A percentile compares a stretch with the other conserved stretches of the same genome.
Conservation (phyloP, 257 asterid genomes). For the Solanum stenotomum region DNA sequence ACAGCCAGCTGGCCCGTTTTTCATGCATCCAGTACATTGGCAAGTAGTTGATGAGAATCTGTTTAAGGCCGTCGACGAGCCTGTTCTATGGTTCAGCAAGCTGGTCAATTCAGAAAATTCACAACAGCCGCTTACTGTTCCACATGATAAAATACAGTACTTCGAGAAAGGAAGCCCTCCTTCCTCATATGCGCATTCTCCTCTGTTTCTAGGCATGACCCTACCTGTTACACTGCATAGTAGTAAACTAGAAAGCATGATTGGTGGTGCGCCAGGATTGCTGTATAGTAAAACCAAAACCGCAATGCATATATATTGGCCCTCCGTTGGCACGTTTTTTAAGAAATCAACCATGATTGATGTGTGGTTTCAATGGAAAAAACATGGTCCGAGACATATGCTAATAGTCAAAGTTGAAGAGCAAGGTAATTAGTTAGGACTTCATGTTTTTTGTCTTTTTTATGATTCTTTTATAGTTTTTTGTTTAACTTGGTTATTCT, state of each 20-base stretch:
- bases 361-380: neutral
- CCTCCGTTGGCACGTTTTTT: neutral
- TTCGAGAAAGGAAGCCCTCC: neutral
- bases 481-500: neutral
- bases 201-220: neutral
- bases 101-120: accelerated
- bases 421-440: neutral
- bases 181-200: neutral
- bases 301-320: neutral
- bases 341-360: neutral
- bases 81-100: neutral
- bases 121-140: neutral
- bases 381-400: neutral
- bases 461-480: neutral
- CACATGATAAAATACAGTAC: accelerated
- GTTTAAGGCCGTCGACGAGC: neutral
- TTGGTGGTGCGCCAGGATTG: neutral
- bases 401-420: neutral
- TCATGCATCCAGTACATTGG: neutral
- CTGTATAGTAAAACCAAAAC: accelerated
- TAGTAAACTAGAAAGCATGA: neutral
- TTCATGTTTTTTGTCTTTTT: neutral
- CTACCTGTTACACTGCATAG: neutral
- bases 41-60: neutral
- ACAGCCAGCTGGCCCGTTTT: neutral